Base-by-base conservation (phyloP, 2,329 filamentous ascomycete genomes). In the Thelonectria discophora region DNA sequence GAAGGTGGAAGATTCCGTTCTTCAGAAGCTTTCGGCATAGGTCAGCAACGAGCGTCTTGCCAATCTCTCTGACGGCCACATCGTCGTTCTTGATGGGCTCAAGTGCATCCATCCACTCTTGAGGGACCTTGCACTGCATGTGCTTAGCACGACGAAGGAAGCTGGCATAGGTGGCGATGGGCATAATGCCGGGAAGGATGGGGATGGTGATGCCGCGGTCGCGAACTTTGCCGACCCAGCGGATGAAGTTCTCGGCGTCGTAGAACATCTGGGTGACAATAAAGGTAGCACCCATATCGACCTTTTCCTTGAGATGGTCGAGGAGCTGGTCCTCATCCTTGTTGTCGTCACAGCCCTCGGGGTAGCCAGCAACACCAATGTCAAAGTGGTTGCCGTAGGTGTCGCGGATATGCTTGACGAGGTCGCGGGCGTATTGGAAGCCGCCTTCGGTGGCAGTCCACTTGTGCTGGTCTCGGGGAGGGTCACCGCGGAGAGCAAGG, bases 211-310 rank as follows among this genome's bases (percentile, higher is more conserved):
- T 94, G 49, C 95, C 95, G 72, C 88, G 89, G 54, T 89, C 92
- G 51, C 94, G 90, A 61, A 94, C 93, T 75, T 92, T 95, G 69
- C 86, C 83, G 39, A 96, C 91, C 95, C 95, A 99, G 55, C 89
- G 86, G 55, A 98, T 79, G 79, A 99, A 99, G 75, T 95, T 94
- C 73, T 99, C 94, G 51, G 88, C 94, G 73, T 99, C 94, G 82
- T 99, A 99, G 80, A 98, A 98, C 95, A 99, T 99, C 80, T 99
- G 95, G 0, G 95, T 98, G 55, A 99, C 92, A 66, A 99, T 91
- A 76, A 98, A 99, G 7, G 91, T 90, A 64, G 90, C 94, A 53
- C 95, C 95, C 61, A 92, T 92, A 75, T 99, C 95, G 34, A 98
- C 90, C 82, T 99, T 99, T 78, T 98, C 91, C 81, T 98, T 98